A percentile compares a stretch with the other conserved stretches of the same genome.
Conservation (phyloP, 1,284 basidiomycete species). For the Fistulina hepatica region DNA sequence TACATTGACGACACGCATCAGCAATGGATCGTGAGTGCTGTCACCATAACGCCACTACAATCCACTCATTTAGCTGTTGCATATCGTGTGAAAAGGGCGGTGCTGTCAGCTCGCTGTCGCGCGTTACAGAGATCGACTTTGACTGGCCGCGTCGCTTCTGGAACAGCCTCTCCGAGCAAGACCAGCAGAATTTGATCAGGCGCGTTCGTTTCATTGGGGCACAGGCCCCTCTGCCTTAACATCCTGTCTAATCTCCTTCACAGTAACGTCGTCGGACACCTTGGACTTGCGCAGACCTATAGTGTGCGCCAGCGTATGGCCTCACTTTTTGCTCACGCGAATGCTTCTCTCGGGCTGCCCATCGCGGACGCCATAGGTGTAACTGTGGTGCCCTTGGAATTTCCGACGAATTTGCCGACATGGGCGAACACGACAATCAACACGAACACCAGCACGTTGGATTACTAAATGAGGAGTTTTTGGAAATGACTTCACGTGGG, state of each 20-base stretch:
- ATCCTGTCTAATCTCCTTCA: not conserved
- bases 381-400: not conserved
- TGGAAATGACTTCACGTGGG: no score
- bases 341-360: constrained; percentile 24
- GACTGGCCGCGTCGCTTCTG: constrained; percentile 32
- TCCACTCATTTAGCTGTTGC: not conserved
- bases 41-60: no score
- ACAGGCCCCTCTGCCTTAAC: not conserved
- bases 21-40: constrained; percentile 22
- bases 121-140: constrained; percentile 31
- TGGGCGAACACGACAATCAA: constrained; percentile 3
- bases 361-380: constrained; percentile 25
- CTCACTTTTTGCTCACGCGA: constrained; percentile 26
- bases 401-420: constrained; percentile 1
- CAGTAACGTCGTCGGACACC: constrained; percentile 30
- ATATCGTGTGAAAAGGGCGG: constrained; percentile 17
- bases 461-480: constrained; percentile 7
- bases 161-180: constrained; percentile 28
- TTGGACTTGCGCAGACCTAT: constrained; percentile 22
- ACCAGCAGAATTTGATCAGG: constrained; percentile 28
- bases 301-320: constrained; percentile 24
- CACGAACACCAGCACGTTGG: constrained; percentile 1
- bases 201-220: constrained; percentile 5
- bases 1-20: constrained; percentile 26
- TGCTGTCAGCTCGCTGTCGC: constrained; percentile 22